Evolutionary conservation across 2,329 filamentous ascomycete species (phyloP).

Genomic region (Penicillium sp.): DNA sequence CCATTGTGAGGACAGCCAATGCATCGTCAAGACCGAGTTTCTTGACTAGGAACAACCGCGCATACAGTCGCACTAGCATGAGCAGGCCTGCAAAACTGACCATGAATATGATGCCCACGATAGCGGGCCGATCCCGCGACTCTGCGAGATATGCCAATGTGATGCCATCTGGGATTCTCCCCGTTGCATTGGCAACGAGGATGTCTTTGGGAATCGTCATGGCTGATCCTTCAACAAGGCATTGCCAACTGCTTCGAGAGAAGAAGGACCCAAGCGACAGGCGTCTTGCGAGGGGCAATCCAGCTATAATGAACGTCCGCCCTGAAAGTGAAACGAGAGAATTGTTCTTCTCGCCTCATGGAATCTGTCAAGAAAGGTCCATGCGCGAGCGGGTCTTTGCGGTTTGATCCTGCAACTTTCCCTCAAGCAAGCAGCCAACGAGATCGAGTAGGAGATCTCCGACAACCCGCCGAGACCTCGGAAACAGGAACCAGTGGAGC

Average conservation of each 20-base stretch:
- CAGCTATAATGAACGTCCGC: slow-evolving; percentile 5
- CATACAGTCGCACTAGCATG: slow-evolving; percentile 49
- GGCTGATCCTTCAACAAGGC: slow-evolving; percentile 6
- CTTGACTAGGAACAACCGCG: slow-evolving; percentile 48
- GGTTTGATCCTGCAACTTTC: not conserved
- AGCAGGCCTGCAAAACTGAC: slow-evolving; percentile 34
- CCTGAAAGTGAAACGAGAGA: not conserved
- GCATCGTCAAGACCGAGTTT: slow-evolving; percentile 52
- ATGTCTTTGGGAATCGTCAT: slow-evolving; percentile 34
- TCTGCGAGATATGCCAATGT: slow-evolving; percentile 32
- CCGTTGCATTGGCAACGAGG: slow-evolving; percentile 29
- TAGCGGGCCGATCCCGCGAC: slow-evolving; percentile 30
- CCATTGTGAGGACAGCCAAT: slow-evolving; percentile 51
- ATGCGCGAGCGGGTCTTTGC: slow-evolving; percentile 13
- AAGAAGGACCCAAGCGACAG: not conserved
- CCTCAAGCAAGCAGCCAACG: slow-evolving; percentile 10
- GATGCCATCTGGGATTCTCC: slow-evolving; percentile 29
- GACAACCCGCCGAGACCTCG: not conserved
- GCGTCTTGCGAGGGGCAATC: not conserved
- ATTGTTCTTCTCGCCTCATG: not conserved
- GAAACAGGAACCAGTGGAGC: slow-evolving; percentile 12
- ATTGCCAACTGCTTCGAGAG: not conserved
- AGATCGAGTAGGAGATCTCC: not conserved
- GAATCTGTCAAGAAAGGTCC: slow-evolving; percentile 9
- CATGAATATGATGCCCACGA: slow-evolving; percentile 34